Percentiles rank a stretch among this genome's conserved stretches.
These are phyloP conservation scores for Malus hybrid DNA, from an alignment of 331 rosid genomes.

Conservation along the genomic window DNA sequence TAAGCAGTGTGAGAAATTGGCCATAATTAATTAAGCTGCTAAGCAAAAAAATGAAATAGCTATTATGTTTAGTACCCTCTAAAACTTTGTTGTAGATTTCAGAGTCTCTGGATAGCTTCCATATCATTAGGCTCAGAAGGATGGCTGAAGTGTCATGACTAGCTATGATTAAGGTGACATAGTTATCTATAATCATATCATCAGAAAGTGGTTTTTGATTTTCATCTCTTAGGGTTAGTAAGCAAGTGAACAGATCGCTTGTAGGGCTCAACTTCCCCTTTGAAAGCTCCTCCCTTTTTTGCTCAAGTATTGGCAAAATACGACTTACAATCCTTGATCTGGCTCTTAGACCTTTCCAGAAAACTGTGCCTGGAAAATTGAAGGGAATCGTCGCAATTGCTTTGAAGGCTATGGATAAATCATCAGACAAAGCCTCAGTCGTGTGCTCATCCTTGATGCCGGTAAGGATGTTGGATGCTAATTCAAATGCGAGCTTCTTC, in stretches of 20 bases:
- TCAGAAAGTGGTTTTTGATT: constrained; percentile 25
- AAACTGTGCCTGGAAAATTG: constrained; percentile 32
- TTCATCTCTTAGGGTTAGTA: constrained; percentile 45
- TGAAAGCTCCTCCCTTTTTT: constrained; percentile 25
- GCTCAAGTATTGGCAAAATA: constrained; percentile 28
- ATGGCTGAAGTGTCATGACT: constrained; percentile 42
- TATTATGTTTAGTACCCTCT: constrained; percentile 17
- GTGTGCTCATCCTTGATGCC: constrained; percentile 35
- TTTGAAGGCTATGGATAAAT: constrained; percentile 22
- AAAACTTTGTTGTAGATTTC: constrained; percentile 39
- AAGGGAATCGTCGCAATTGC: constrained; percentile 35
- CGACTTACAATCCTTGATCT: constrained; percentile 28
- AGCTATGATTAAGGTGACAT: constrained; percentile 33
- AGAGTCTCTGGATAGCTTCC: constrained; percentile 43
- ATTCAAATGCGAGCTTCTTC: constrained; percentile 30
- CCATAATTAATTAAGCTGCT: neutral
- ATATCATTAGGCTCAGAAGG: constrained; percentile 39
- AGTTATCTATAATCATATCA: constrained; percentile 29
- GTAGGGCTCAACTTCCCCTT: constrained; percentile 29
- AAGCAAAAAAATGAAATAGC: neutral
- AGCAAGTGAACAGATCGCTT: constrained; percentile 31
- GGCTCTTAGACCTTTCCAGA: constrained; percentile 38
- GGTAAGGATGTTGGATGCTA: constrained; percentile 31
- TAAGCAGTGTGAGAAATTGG: neutral
- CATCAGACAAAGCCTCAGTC: constrained; percentile 23